A percentile compares a stretch with the other conserved stretches of the same genome.
These are phyloP conservation scores for Fraxinus xanthoxyloides DNA, from an alignment of 305 asterid species.

Conservation along the genomic window DNA sequence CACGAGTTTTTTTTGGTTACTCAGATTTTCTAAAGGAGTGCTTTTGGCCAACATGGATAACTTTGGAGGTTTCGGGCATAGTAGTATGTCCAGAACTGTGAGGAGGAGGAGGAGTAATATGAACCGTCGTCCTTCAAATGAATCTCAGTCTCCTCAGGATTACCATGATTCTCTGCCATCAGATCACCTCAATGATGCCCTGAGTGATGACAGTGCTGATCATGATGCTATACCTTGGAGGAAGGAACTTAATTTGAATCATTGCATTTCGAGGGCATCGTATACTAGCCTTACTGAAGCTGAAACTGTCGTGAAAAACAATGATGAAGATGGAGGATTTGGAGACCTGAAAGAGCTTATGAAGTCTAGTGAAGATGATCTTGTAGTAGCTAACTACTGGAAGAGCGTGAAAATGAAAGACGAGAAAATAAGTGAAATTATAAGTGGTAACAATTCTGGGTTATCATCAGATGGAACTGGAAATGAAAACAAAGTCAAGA, in stretches of 20 bases:
- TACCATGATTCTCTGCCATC: slow-evolving; percentile 45
- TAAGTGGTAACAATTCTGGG: slow-evolving; percentile 26
- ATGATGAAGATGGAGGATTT: slow-evolving; percentile 27
- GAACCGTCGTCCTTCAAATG: slow-evolving; percentile 50
- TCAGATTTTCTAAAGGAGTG: not conserved
- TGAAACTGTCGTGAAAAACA: slow-evolving; percentile 28
- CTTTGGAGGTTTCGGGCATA: slow-evolving; percentile 34
- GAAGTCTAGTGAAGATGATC: slow-evolving; percentile 25
- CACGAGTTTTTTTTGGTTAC: not conserved
- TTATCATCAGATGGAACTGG: slow-evolving; percentile 38
- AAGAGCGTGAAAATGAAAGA: slow-evolving; percentile 27
- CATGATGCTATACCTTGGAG: slow-evolving; percentile 12
- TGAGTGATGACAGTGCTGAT: slow-evolving; percentile 42
- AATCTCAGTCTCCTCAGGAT: slow-evolving; percentile 43
- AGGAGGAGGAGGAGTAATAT: slow-evolving; percentile 62
- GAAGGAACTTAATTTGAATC: slow-evolving; percentile 25
- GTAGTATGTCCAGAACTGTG: slow-evolving; percentile 28
- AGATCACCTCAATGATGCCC: slow-evolving; percentile 47
- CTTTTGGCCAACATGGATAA: slow-evolving; percentile 43
- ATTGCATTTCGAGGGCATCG: slow-evolving; percentile 30
- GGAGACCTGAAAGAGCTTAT: slow-evolving; percentile 27
- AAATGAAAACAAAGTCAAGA: slow-evolving; percentile 46
- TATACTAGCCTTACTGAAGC: slow-evolving; percentile 34
- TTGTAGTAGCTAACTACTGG: slow-evolving; percentile 24
- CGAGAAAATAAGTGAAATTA: slow-evolving; percentile 17